These are phyloP conservation scores for Zygosaccharomyces pseudobailii DNA, from an alignment of 1,139 yeast species.

Conservation along the genomic window DNA sequence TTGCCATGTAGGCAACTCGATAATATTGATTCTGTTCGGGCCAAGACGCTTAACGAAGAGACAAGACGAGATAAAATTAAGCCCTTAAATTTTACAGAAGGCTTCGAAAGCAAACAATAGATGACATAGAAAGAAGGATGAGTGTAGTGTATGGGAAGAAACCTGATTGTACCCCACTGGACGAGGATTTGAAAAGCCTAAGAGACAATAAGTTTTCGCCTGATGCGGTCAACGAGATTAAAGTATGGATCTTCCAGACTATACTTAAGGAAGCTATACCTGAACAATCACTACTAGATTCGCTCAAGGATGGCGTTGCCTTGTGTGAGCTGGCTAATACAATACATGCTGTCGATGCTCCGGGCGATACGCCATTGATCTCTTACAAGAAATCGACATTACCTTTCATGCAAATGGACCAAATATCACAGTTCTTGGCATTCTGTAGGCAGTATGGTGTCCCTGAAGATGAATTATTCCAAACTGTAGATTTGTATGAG, in stretches of 20 bases:
- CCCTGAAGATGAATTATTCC: slow-evolving; percentile 80
- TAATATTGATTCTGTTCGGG: neutral
- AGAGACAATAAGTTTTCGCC: slow-evolving; percentile 46
- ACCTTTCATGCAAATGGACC: slow-evolving; percentile 90
- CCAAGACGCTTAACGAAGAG: neutral
- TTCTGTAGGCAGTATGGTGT: slow-evolving; percentile 62
- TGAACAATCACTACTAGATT: slow-evolving; percentile 42
- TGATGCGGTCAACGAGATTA: slow-evolving; percentile 42
- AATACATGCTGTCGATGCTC: slow-evolving; percentile 38
- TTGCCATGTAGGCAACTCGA: too few relatives aligned
- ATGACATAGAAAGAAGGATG: slow-evolving; percentile 9
- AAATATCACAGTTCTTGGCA: slow-evolving; percentile 64
- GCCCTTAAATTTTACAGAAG: neutral
- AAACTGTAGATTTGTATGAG: slow-evolving; percentile 76
- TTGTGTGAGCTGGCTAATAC: slow-evolving; percentile 45
- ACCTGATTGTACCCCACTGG: slow-evolving; percentile 49
- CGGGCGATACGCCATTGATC: slow-evolving; percentile 35
- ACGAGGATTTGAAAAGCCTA: slow-evolving; percentile 49
- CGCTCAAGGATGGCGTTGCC: slow-evolving; percentile 60
- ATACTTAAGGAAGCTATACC: slow-evolving; percentile 32
- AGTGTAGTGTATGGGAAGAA: slow-evolving; percentile 22
- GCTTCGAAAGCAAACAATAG: neutral
- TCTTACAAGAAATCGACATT: slow-evolving; percentile 60
- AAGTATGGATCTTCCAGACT: slow-evolving; percentile 45
- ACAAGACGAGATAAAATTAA: neutral